These are phyloP conservation scores for Perkinsus marinus DNA, from an alignment of 169 alveolate genomes.

Conservation along the genomic window DNA sequence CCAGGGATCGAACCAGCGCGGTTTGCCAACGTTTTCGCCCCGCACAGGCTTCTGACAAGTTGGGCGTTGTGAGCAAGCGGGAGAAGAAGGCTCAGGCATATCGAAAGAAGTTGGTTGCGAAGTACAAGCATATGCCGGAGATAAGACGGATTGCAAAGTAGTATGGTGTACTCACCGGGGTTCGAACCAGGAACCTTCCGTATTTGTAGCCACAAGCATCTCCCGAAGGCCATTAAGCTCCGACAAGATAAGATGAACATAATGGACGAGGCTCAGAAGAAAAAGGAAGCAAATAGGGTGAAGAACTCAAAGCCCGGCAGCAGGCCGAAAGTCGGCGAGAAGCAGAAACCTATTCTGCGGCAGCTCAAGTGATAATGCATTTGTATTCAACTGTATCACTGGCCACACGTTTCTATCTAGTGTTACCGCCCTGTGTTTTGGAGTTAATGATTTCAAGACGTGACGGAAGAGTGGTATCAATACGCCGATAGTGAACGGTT, in stretches of 20 bases:
- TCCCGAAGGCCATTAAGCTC: conserved; percentile 57
- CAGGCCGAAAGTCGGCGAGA: background rate
- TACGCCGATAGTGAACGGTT: no score
- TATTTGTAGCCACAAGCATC: conserved; percentile 53
- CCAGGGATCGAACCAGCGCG: conserved; percentile 3
- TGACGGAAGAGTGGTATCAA: no score
- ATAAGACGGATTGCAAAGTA: conserved; percentile 53
- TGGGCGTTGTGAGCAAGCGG: conserved; percentile 38
- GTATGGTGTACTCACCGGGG: background rate
- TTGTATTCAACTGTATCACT: no score
- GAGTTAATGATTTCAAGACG: no score
- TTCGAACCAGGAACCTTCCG: background rate
- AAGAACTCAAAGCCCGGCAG: conserved; percentile 7
- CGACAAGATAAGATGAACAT: conserved; percentile 38
- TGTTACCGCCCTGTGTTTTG: no score
- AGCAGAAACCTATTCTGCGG: background rate
- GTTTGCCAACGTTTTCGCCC: background rate
- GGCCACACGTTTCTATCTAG: no score
- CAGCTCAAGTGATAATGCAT: background rate
- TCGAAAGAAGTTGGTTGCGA: conserved; percentile 55
- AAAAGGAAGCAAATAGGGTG: conserved; percentile 34
- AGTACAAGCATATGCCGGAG: conserved; percentile 56
- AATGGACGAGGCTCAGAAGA: conserved; percentile 40
- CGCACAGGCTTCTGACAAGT: conserved; percentile 33
- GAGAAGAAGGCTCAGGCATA: conserved; percentile 63